Percentiles rank a stretch among this genome's conserved stretches.
Conservation (phyloP, 441 rosid species). For the Gossypium aridum region DNA sequence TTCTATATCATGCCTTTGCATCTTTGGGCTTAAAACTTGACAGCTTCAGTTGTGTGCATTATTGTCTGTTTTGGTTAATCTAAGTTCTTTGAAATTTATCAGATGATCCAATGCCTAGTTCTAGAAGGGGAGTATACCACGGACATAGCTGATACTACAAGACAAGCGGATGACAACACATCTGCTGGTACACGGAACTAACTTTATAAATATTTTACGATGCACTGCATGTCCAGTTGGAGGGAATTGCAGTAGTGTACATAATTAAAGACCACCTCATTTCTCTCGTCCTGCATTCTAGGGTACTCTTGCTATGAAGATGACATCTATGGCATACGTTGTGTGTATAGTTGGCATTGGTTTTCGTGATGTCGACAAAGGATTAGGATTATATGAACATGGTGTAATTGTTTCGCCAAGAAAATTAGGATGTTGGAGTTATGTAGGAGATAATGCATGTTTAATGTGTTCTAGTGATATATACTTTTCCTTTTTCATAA, state of each 20-base stretch:
- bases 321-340: not conserved
- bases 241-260: not conserved
- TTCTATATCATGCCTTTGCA: not conserved
- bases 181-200: not conserved
- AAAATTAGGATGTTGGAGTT: not conserved
- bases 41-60: not conserved
- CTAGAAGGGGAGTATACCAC: conserved; percentile 34
- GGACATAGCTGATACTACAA: conserved; percentile 22
- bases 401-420: not conserved
- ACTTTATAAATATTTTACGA: conserved; percentile 19
- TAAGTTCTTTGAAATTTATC: conserved; percentile 10
- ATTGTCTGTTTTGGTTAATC: not conserved
- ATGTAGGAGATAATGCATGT: not conserved
- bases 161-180: conserved; percentile 7
- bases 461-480: no score
- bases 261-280: not conserved
- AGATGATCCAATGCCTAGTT: conserved; percentile 47
- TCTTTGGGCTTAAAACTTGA: not conserved
- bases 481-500: not conserved
- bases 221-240: not conserved
- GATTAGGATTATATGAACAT: not conserved
- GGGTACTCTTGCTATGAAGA: not conserved
- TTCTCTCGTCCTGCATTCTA: not conserved
- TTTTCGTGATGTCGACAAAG: not conserved
- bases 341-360: not conserved